A percentile compares a stretch with the other conserved stretches of the same genome.
Evolutionary conservation across 2,329 filamentous ascomycete species (phyloP).

Genomic region (Sarocladium strictum): DNA sequence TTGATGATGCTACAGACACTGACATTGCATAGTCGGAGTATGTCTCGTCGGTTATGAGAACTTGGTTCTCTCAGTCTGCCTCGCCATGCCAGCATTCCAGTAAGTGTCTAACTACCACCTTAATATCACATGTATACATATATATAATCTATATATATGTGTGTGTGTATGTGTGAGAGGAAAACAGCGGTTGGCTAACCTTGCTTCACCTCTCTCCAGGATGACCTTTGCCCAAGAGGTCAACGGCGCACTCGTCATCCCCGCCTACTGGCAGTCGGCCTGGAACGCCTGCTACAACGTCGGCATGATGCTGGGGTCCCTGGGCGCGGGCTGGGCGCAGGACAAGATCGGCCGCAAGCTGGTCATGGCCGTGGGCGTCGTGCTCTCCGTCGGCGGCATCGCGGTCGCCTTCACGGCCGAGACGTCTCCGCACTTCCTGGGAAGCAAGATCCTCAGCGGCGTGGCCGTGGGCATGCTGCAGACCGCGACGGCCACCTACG

Average conservation of each 20-base stretch:
- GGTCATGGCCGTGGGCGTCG: slow-evolving; percentile 12
- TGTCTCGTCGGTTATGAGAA: slow-evolving; percentile 15
- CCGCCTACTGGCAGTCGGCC: slow-evolving; percentile 18
- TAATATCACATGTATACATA: too few species aligned
- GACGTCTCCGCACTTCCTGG: slow-evolving; percentile 14
- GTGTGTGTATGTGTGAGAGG: too few species aligned
- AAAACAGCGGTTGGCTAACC: too few species aligned
- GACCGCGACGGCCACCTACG: slow-evolving; percentile 16
- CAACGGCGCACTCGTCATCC: slow-evolving; percentile 16
- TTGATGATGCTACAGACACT: neutral
- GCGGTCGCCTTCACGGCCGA: slow-evolving; percentile 15
- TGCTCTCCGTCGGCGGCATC: slow-evolving; percentile 13
- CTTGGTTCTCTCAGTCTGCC: slow-evolving; percentile 14
- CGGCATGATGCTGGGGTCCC: slow-evolving; percentile 16
- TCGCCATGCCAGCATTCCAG: slow-evolving; percentile 18
- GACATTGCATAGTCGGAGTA: neutral
- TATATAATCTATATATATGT: too few species aligned
- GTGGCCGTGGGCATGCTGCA: slow-evolving; percentile 15
- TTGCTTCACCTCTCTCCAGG: too few species aligned
- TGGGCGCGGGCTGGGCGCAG: slow-evolving; percentile 14
- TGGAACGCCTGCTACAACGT: slow-evolving; percentile 18
- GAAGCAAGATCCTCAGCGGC: slow-evolving; percentile 17
- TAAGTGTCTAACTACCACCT: too few species aligned
- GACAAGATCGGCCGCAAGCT: slow-evolving; percentile 16
- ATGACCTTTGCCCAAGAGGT: slow-evolving; percentile 15